Base-by-base conservation (phyloP, 345 rosid species). In the Orychophragmus violaceus region DNA sequence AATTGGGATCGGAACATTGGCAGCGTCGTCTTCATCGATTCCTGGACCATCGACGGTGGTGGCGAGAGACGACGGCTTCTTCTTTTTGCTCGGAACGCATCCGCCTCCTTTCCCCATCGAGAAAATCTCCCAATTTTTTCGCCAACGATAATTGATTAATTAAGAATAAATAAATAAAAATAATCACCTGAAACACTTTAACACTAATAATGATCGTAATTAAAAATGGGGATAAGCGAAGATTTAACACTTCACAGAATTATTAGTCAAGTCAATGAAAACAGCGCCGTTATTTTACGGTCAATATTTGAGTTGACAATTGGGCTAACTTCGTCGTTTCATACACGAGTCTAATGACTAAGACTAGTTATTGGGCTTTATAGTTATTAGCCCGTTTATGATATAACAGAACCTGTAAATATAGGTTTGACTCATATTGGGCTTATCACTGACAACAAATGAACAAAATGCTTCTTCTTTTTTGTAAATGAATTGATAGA, bases 41-140 rank as follows among this genome's bases (percentile, higher is more conserved):
- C 29, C 66, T 51, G 59, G 55, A 37, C 69, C 74, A 12, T 76
- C 77, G 5, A 75, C 72, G 42, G 59, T 55, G 21, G 50, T 70
- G 52, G 55, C 41, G 23, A 44, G 56, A 18, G 79, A 57, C 35
- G 84, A 63, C 27, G 82, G 79, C 27, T 76, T 77, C 71, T 81
- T 89, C 65, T 83, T 89, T 85, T 89, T 92, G 85, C 96, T 92
- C 4, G 95, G 98, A 27, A 92, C 95, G 54, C 98, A 92, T 35
- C 98, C 98, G 5, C 89, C 95, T 12, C 98, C 98, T 82, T 92
- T 89, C 49, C 98, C 98, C 98, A 92, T 91, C 68, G 58, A 27
- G 62, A 66, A 58, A 66, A 2, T 48, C 62, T 57, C 42, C 21
- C 59, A 46, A 50, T 5, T 30, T 54, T 21, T 45, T 58, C 63